Conservation (phyloP, 768 basidiomycete genomes). For the Collybia sordida region DNA sequence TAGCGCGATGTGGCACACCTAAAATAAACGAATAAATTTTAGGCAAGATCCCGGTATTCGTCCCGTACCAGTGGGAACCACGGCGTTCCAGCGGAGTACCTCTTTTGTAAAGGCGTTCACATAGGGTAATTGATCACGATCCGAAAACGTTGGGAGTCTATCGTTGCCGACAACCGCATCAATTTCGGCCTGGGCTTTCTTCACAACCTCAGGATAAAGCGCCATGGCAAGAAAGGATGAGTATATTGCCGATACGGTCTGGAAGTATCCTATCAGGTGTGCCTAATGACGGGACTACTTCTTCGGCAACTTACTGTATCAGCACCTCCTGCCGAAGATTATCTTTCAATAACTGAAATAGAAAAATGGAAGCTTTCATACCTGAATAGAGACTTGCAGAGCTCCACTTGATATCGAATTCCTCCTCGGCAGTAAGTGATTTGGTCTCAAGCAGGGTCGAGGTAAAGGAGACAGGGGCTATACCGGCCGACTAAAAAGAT, state of each 20-base stretch:
- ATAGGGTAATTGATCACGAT: conserved; percentile 59
- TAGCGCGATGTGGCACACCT: conserved; percentile 56
- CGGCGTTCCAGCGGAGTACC: conserved; percentile 51
- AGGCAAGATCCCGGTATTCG: conserved; percentile 1
- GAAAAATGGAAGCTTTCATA: conserved; percentile 13
- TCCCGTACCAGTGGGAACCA: conserved; percentile 40
- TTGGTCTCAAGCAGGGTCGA: conserved; percentile 56
- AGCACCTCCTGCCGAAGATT: conserved; percentile 43
- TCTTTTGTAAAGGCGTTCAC: conserved; percentile 61
- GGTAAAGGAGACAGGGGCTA: conserved; percentile 55
- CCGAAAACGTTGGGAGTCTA: conserved; percentile 58
- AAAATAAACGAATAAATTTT: conserved; percentile 4
- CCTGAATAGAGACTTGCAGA: conserved; percentile 57
- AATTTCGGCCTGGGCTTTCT: conserved; percentile 63
- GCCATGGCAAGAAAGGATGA: conserved; percentile 64
- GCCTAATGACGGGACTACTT: not conserved
- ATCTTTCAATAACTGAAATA: conserved; percentile 1
- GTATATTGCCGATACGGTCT: conserved; percentile 65
- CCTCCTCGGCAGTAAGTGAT: conserved; percentile 50
- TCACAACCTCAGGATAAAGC: conserved; percentile 52
- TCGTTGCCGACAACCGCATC: conserved; percentile 58
- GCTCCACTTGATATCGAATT: conserved; percentile 67
- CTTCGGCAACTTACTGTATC: conserved; percentile 44
- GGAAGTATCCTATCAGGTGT: conserved; percentile 10
- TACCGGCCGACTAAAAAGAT: conserved; percentile 51